phyloP scores from a whole-genome alignment of 768 basidiomycete genomes.

The Rhodotorula paludigena region DNA sequence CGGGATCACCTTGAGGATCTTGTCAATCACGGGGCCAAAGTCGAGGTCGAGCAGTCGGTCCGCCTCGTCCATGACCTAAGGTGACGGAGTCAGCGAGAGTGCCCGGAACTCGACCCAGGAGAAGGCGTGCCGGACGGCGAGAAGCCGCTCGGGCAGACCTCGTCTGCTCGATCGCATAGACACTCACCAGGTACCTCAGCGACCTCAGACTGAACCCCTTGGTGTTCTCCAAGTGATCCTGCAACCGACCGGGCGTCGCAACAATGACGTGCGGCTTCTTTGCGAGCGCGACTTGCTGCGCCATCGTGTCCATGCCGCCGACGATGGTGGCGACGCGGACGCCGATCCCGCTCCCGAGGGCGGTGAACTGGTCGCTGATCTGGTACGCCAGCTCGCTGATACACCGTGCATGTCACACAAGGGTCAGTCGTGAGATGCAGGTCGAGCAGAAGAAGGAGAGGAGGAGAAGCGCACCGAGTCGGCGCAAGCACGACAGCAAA shows the following conservation, averaged over 20 bases:
- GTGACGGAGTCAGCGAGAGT: too few relatives aligned
- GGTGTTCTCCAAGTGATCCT: conserved; percentile 92
- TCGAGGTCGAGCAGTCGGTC: conserved; percentile 94
- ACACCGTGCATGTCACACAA: too few relatives aligned
- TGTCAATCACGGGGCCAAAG: conserved; percentile 90
- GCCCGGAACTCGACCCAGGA: too few relatives aligned
- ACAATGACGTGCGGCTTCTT: conserved; percentile 93
- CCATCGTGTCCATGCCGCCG: conserved; percentile 89
- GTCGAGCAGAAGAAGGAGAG: conserved; percentile 70
- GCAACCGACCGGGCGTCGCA: conserved; percentile 85
- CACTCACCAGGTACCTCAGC: conserved; percentile 77
- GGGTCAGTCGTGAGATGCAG: neutral
- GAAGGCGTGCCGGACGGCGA: too few relatives aligned
- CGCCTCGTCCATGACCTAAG: conserved; percentile 92
- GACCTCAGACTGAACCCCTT: conserved; percentile 87
- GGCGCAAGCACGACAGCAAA: conserved; percentile 93
- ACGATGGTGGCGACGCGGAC: conserved; percentile 85
- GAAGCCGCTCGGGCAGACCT: neutral
- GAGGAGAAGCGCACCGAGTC: conserved; percentile 58
- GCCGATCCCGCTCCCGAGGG: conserved; percentile 85
- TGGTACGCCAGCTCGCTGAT: conserved; percentile 92
- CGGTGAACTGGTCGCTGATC: conserved; percentile 93
- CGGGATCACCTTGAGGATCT: conserved; percentile 90
- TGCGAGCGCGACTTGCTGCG: conserved; percentile 83
- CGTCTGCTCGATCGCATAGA: neutral